A percentile compares a stretch with the other conserved stretches of the same genome.
phyloP scores from a whole-genome alignment of 805 yeast genomes.

The Pichia thaimueangensis region DNA sequence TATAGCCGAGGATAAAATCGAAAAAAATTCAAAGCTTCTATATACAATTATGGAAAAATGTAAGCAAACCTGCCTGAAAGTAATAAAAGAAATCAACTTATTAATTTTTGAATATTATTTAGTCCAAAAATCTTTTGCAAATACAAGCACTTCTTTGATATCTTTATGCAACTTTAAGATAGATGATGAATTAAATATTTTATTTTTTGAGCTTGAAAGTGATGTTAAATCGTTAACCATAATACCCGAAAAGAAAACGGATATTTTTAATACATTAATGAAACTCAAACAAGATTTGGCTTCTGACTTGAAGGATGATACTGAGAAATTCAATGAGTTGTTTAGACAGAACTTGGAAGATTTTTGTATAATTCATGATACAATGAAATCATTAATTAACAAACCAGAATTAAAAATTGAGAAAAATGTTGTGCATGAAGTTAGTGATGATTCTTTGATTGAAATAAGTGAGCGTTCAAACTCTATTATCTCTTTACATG shows the following conservation, averaged over 20 bases:
- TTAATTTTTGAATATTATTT: slow-evolving; percentile 25
- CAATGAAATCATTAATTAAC: slow-evolving; percentile 19
- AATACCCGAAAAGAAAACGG: slow-evolving; percentile 11
- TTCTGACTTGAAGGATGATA: slow-evolving; percentile 20
- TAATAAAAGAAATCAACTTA: slow-evolving; percentile 22
- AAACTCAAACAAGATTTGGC: slow-evolving; percentile 18
- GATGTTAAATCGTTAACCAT: slow-evolving; percentile 9
- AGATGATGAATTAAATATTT: slow-evolving; percentile 11
- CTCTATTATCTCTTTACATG: slow-evolving; percentile 7
- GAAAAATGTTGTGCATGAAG: background rate
- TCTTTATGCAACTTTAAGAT: slow-evolving; percentile 21
- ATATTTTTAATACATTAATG: slow-evolving; percentile 13
- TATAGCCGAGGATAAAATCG: slow-evolving; percentile 19
- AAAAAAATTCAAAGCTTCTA: slow-evolving; percentile 18
- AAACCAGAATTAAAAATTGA: background rate
- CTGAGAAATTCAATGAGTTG: slow-evolving; percentile 18
- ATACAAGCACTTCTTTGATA: slow-evolving; percentile 15
- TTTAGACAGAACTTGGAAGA: slow-evolving; percentile 26
- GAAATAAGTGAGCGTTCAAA: slow-evolving; percentile 10
- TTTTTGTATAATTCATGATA: slow-evolving; percentile 23
- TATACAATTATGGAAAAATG: slow-evolving; percentile 19
- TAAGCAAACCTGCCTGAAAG: slow-evolving; percentile 21
- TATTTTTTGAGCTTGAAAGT: slow-evolving; percentile 15
- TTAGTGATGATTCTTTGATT: slow-evolving; percentile 6
- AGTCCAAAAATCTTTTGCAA: slow-evolving; percentile 15